Percentiles rank a stretch among this genome's conserved stretches.
These are phyloP conservation scores for Solanum neorickii DNA, from an alignment of 257 asterid species.

Conservation along the genomic window DNA sequence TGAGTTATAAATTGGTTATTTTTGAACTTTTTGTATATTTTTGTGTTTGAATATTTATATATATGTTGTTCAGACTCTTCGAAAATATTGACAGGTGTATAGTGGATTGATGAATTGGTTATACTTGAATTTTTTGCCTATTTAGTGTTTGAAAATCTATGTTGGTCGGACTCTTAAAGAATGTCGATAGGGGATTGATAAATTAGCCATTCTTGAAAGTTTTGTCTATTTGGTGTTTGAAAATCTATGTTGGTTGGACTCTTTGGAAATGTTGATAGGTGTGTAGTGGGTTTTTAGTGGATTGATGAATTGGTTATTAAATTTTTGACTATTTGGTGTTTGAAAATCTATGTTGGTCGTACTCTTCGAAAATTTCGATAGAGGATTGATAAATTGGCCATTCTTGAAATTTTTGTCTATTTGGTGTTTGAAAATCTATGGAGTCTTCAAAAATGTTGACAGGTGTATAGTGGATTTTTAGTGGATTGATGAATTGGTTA, in stretches of 20 bases:
- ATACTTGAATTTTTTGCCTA: background rate
- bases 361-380: background rate
- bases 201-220: too few relatives aligned
- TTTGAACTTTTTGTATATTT: background rate
- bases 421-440: background rate
- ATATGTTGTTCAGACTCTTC: background rate
- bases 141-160: too few relatives aligned
- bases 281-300: too few relatives aligned
- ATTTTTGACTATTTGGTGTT: background rate
- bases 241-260: background rate
- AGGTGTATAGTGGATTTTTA: background rate
- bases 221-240: too few relatives aligned
- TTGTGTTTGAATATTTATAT: background rate
- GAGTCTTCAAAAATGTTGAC: background rate
- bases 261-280: fast-evolving
- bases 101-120: background rate
- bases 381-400: background rate
- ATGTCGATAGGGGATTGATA: too few relatives aligned
- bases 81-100: background rate
- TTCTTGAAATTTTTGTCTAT: background rate
- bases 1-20: background rate
- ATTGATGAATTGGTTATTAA: background rate
- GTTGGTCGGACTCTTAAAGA: too few relatives aligned
- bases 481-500: background rate
- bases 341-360: background rate